These are phyloP conservation scores for Ogataea siamensis DNA, from an alignment of 805 yeast genomes.

Conservation along the genomic window DNA sequence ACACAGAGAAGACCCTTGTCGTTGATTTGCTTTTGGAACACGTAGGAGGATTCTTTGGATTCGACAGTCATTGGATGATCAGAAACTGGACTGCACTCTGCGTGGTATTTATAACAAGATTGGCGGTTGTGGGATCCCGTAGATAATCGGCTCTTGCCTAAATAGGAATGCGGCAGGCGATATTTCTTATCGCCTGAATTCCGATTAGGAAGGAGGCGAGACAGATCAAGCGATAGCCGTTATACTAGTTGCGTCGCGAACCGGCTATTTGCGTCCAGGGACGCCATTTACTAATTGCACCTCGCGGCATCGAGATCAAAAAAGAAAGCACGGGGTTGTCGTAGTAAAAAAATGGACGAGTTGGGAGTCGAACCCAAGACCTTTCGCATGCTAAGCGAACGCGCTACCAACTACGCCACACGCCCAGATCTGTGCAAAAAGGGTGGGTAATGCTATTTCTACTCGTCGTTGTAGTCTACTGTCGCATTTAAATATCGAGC, in stretches of 20 bases:
- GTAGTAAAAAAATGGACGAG: conserved; percentile 51
- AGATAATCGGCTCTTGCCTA: conserved; percentile 13
- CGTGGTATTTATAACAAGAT: conserved; percentile 1
- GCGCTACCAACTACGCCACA: conserved; percentile 82
- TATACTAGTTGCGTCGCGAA: background rate
- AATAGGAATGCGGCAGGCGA: conserved; percentile 6
- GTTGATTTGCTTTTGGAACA: conserved; percentile 43
- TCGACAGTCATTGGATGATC: conserved; percentile 27
- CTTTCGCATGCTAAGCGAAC: conserved; percentile 78
- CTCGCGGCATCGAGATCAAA: too few species aligned
- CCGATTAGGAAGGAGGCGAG: background rate
- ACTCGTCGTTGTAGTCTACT: too few species aligned
- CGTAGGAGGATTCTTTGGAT: conserved; percentile 32
- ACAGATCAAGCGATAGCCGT: background rate
- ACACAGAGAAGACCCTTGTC: conserved; percentile 40
- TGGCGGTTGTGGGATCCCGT: conserved; percentile 12
- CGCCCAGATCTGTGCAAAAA: conserved; percentile 42
- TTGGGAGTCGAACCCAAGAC: conserved; percentile 78
- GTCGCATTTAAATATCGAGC: background rate
- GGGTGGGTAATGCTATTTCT: too few species aligned
- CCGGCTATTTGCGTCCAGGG: too few species aligned
- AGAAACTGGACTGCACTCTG: background rate
- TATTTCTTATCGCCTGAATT: background rate
- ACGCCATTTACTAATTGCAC: too few species aligned
- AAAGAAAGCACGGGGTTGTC: background rate